phyloP scores from a whole-genome alignment of 2,329 filamentous ascomycete genomes.

The Ceratocystis ficicola region DNA sequence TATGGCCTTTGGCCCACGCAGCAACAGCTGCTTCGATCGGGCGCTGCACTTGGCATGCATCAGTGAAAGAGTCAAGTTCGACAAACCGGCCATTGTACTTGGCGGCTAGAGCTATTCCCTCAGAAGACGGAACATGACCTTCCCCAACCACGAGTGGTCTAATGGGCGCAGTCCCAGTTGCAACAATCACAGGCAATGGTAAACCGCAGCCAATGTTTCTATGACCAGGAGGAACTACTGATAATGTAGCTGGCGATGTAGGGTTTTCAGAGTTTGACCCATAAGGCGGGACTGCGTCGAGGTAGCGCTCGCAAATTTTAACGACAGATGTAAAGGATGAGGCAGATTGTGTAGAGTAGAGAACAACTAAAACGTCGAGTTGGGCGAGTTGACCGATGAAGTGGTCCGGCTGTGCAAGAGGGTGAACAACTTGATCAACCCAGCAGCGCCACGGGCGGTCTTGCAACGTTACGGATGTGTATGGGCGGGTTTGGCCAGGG shows the following conservation, averaged over 20 bases:
- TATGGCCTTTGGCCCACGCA: constrained; percentile 19
- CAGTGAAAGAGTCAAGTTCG: constrained; percentile 10
- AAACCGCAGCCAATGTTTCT: constrained; percentile 1
- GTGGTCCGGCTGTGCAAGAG: constrained; percentile 20
- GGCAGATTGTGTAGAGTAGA: constrained; percentile 16
- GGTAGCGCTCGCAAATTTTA: constrained; percentile 18
- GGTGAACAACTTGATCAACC: constrained; percentile 21
- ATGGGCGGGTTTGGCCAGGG: constrained; percentile 8
- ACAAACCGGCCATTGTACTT: constrained; percentile 22
- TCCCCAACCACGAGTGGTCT: constrained; percentile 10
- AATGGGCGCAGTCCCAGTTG: constrained; percentile 6
- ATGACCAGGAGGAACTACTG: not conserved
- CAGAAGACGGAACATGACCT: not conserved
- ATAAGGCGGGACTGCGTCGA: constrained; percentile 1
- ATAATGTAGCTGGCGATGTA: not conserved
- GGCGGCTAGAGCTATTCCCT: constrained; percentile 12
- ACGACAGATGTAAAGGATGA: constrained; percentile 16
- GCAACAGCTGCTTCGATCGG: constrained; percentile 20
- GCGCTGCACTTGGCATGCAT: constrained; percentile 5
- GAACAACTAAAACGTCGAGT: constrained; percentile 19
- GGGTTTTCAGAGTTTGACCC: not conserved
- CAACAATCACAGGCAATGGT: constrained; percentile 18
- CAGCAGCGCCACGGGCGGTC: constrained; percentile 19
- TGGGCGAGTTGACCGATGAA: constrained; percentile 20
- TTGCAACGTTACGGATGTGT: constrained; percentile 17